Evolutionary conservation across 352 stramenopile genomes (phyloP), one percentile per base, ranked within the genome.

Genomic region (Hyaloperonospora arabidopsidis): DNA sequence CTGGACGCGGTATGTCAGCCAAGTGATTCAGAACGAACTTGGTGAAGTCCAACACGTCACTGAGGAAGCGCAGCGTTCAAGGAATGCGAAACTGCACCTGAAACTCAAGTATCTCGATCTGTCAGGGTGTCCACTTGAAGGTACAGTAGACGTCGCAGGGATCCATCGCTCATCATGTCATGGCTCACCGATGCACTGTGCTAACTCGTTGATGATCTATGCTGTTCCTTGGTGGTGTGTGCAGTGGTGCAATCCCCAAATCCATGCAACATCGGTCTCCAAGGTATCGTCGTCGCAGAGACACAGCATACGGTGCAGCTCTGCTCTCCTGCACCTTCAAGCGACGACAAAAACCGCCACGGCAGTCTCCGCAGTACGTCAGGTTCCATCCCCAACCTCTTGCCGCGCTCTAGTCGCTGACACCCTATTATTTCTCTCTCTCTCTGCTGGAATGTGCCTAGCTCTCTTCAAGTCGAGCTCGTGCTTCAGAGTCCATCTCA

Each of bases 31-130:
- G 17, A 65, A 45, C 34, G 73, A 89, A 35, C 49, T 77, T 51
- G 63, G 49, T n/a, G 50, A 62, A 43, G 55, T 65, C 28, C 45
- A 63, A 25, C 18, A 45, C 35, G 43, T 62, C 34, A 49, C 25
- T 1, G 54, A 68, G 15, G 53, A 65, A 13, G 41, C 17, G 2
- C 65, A 73, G 11, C 65, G 53, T 15, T 22, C 18, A 14, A 45
- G 63, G 3, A 62, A 67, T 35, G 34, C 56, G 10, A 64, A 67
- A 40, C 34, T 88, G 2, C 70, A 83, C 23, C 48, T 65, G 5
- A 88, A 86, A 51, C 53, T 90, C 18, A 79, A 79, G 23, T 65
- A 51, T 28, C 44, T 88, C 49, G 80, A 90, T 55, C 65, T 90
- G 6, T 87, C 79, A 1, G 80, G 80, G 11, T 88, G 76, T 46